These are phyloP conservation scores for Gossypium herbaceum DNA, from an alignment of 345 rosid genomes.

Conservation along the genomic window DNA sequence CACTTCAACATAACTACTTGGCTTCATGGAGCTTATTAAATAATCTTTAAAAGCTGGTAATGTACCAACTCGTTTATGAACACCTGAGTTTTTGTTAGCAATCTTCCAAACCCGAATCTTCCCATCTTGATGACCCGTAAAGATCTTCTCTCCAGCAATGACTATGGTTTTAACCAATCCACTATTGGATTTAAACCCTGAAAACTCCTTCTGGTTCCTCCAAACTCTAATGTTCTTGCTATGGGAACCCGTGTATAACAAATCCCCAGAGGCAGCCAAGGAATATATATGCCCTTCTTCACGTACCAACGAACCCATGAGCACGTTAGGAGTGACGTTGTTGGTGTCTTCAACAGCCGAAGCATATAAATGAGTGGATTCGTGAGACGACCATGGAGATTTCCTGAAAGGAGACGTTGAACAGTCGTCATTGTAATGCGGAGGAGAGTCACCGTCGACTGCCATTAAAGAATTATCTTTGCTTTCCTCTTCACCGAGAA, in stretches of 20 bases:
- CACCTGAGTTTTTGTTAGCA: slow-evolving; percentile 39
- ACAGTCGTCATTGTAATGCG: slow-evolving; percentile 9
- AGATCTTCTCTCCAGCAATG: slow-evolving; percentile 59
- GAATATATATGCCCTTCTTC: slow-evolving; percentile 94
- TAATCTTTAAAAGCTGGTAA: slow-evolving; percentile 61
- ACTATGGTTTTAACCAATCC: slow-evolving; percentile 84
- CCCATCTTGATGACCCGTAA: slow-evolving; percentile 90
- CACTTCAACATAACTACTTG: slow-evolving; percentile 53
- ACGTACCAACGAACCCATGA: slow-evolving; percentile 74
- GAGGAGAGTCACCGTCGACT: slow-evolving; percentile 25
- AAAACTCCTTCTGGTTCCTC: slow-evolving; percentile 68
- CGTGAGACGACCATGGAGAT: slow-evolving; percentile 66
- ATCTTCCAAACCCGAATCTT: slow-evolving; percentile 78
- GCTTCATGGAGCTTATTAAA: slow-evolving; percentile 45
- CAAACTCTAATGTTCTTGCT: slow-evolving; percentile 89
- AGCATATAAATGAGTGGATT: background rate
- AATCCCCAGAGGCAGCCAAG: slow-evolving; percentile 57
- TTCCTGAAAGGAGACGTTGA: slow-evolving; percentile 39
- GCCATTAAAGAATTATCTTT: slow-evolving; percentile 11
- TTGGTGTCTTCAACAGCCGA: background rate
- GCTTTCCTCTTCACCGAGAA: background rate
- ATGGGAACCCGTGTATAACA: slow-evolving; percentile 83
- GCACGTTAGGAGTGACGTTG: slow-evolving; percentile 37
- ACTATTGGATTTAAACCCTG: slow-evolving; percentile 72
- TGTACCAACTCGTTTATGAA: slow-evolving; percentile 59